phyloP scores from a whole-genome alignment of 2,329 filamentous ascomycete genomes.

The Stachybotrys echinatus region DNA sequence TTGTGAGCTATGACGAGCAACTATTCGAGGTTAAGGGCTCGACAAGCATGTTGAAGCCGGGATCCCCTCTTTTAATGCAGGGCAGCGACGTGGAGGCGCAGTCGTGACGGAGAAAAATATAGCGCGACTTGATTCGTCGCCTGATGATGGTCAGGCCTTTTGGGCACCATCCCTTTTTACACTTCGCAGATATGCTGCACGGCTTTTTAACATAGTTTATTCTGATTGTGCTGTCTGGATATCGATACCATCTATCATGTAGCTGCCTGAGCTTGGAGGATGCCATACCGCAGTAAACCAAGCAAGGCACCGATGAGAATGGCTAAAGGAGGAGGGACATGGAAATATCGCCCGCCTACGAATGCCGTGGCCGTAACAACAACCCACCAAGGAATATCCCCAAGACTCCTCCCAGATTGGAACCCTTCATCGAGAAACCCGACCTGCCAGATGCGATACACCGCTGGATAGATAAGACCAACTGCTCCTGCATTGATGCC shows the following conservation, averaged over 20 bases:
- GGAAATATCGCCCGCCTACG: slow-evolving; percentile 23
- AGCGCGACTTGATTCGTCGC: no score
- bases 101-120: no score
- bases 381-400: slow-evolving; percentile 58
- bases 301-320: slow-evolving; percentile 24
- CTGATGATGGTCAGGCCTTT: no score
- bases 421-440: slow-evolving; percentile 49
- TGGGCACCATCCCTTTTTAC: no score
- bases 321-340: slow-evolving; percentile 19
- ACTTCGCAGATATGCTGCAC: no score
- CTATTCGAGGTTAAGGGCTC: not conserved
- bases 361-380: slow-evolving; percentile 45
- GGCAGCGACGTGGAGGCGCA: no score
- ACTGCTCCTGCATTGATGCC: slow-evolving; percentile 57
- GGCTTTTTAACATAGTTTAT: no score
- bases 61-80: no score
- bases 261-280: slow-evolving; percentile 5
- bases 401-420: slow-evolving; percentile 45
- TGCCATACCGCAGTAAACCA: slow-evolving; percentile 20
- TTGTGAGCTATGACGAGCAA: not conserved
- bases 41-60: no score
- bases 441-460: slow-evolving; percentile 59
- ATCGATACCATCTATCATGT: no score
- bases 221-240: no score
- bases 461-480: slow-evolving; percentile 58